phyloP scores from a whole-genome alignment of 176 grass and related monocot genomes.

The Raddia distichophylla region DNA sequence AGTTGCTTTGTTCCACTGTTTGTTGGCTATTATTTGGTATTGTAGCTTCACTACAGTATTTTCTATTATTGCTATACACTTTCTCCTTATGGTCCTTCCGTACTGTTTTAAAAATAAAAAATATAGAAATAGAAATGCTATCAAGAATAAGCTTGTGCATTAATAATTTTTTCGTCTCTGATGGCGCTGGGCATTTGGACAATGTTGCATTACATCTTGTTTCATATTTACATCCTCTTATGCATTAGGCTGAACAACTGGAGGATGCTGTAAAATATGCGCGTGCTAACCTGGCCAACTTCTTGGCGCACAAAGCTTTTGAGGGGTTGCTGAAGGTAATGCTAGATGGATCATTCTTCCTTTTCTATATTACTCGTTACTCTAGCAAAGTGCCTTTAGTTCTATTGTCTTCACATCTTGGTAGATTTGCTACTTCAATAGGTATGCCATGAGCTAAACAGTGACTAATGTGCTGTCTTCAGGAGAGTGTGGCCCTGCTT shows the following conservation, averaged over 20 bases:
- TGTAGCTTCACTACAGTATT: background rate
- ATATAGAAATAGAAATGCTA: background rate
- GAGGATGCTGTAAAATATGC: constrained; percentile 82
- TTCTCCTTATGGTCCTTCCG: background rate
- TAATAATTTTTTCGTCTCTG: background rate
- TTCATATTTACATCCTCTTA: constrained; percentile 12
- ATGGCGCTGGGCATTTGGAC: background rate
- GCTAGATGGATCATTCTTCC: constrained; percentile 12
- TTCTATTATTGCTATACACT: background rate
- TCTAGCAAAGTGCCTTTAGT: constrained; percentile 10
- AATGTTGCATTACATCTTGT: constrained; percentile 12
- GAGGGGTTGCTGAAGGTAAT: constrained; percentile 68
- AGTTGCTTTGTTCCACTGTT: background rate
- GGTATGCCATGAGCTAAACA: constrained; percentile 9
- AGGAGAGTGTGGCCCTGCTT: constrained; percentile 76
- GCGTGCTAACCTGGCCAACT: constrained; percentile 68
- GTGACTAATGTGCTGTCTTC: constrained; percentile 36
- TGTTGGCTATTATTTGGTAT: background rate
- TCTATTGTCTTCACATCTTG: constrained; percentile 1
- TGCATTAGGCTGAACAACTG: constrained; percentile 64
- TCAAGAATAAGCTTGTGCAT: background rate
- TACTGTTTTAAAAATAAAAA: background rate
- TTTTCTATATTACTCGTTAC: constrained; percentile 8
- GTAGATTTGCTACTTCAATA: constrained; percentile 13
- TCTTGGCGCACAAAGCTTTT: constrained; percentile 72